Evolutionary conservation across 78 protist species (phyloP), one percentile per base, ranked within the genome.

Genomic region (Bigelowiella natans): DNA sequence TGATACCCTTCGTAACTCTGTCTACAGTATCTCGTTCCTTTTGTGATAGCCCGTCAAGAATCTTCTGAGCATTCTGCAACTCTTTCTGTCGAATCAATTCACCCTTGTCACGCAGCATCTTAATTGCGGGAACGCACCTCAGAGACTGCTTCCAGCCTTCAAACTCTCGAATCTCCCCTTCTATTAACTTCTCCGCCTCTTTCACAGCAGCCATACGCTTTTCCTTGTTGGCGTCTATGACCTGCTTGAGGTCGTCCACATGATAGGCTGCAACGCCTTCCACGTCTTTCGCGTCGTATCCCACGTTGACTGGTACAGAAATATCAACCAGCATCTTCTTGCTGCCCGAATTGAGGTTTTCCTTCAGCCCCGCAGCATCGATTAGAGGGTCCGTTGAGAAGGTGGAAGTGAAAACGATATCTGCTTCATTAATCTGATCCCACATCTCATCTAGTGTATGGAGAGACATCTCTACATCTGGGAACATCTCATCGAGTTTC

Each of bases 171-270:
- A 51, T 37, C 90, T 91, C 90, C 2, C 1, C 86, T 18, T 39
- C 51, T 31, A 91, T 39, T 89, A 91, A 86, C 88, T 38, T 84
- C 64, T 91, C 93, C 38, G 93, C 93, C 90, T 91, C 90, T n/a
- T 51, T 51, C 34, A 51, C 73, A 18, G 73, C 73, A 26, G 73
- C 73, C 73, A 51, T 51, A 51, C 73, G 73, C 73, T n/a, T 36
- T 26, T 85, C 93, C 90, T 91, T 88, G 93, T 91, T 91, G n/a
- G 87, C 88, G 37, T 88, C 93, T 37, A 91, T 89, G 1, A 91
- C 93, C 51, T 82, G 85, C 93, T 91, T 91, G n/a, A 91, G 88
- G 90, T 91, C 93, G 88, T 91, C 93, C 31, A 91, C 93, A 64
- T 91, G 85, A 87, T 91, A 91, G 38, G 93, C 93, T n/a, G 0